Base-by-base conservation (phyloP, 805 yeast species). In the Candida palmyrensis region DNA sequence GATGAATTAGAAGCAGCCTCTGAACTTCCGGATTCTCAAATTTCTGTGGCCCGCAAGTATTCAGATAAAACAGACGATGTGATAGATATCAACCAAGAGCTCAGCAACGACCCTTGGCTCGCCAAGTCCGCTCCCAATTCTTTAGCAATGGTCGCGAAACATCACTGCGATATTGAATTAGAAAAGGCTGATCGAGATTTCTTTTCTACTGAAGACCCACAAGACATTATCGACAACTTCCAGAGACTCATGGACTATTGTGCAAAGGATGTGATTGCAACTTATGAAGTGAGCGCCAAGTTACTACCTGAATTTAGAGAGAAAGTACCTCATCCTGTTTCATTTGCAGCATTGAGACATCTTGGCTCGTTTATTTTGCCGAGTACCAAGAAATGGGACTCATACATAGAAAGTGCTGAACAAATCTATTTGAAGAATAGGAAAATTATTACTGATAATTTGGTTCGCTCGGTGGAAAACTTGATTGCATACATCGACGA, bases 261-360 rank as follows among this genome's bases (percentile, higher is more conserved):
- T 68, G 87, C 96, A 1, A 59, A 57, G 4, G 99, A 92, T 60
- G 96, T 88, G 0, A 60, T 62, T 6, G 79, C 81, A 1, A 92
- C 98, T 0, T 81, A 71, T 46, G 61, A 62, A 38, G 86, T 90
- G 2, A 79, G 80, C 42, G 63, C 69, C 37, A 75, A 75, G 38
- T 73, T 88, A 1, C 75, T 79, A 20, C 96, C 96, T 1, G 59
- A 63, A 22, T 92, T 85, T 48, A 54, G 73, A 18, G 47, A 63
- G 20, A 71, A 76, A 32, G 77, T 89, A 27, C 96, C 98, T 0
- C 98, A 92, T 56, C 97, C 98, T 0, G 95, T 90, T 2, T 84
- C 95, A 11, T 82, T 89, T 61, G 89, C 92, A 1, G 96, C 96
- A 2, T 61, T 92, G 28, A 68, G 82, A 43, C 80, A 77, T 36